phyloP scores from a whole-genome alignment of 2,329 filamentous ascomycete species.

The Nigrospora osmanthi region DNA sequence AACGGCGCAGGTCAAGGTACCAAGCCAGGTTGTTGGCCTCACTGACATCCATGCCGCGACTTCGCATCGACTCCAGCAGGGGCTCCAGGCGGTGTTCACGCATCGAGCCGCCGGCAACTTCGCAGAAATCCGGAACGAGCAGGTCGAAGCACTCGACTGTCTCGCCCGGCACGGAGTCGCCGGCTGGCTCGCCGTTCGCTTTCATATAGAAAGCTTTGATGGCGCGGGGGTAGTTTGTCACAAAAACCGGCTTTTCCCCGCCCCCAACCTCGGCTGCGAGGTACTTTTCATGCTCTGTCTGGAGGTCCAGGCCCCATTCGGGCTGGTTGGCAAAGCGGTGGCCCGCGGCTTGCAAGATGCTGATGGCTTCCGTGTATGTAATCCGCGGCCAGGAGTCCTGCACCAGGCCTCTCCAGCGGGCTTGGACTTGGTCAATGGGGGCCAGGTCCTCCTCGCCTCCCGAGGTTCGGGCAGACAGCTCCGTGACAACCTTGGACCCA shows the following conservation, averaged over 20 bases:
- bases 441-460: conserved; percentile 36
- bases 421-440: conserved; percentile 43
- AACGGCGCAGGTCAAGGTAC: conserved; percentile 83
- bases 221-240: conserved; percentile 82
- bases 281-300: conserved; percentile 89
- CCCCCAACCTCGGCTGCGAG: conserved; percentile 55
- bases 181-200: conserved; percentile 7
- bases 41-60: conserved; percentile 45
- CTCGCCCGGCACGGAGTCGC: conserved; percentile 13
- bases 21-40: conserved; percentile 54
- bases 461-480: conserved; percentile 31
- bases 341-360: conserved; percentile 53
- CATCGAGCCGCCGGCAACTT: conserved; percentile 82
- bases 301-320: conserved; percentile 65
- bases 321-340: conserved; percentile 61
- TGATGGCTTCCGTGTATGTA: conserved; percentile 73
- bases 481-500: conserved; percentile 31
- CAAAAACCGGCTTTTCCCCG: conserved; percentile 64
- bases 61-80: conserved; percentile 63
- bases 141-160: conserved; percentile 91
- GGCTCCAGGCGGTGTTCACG: conserved; percentile 70
- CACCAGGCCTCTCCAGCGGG: conserved; percentile 66
- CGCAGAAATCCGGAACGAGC: conserved; percentile 75
- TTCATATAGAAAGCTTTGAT: conserved; percentile 92
- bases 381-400: conserved; percentile 64